Conservation (phyloP, 768 basidiomycete species). For the Tylopilus vinaceipallidus region DNA sequence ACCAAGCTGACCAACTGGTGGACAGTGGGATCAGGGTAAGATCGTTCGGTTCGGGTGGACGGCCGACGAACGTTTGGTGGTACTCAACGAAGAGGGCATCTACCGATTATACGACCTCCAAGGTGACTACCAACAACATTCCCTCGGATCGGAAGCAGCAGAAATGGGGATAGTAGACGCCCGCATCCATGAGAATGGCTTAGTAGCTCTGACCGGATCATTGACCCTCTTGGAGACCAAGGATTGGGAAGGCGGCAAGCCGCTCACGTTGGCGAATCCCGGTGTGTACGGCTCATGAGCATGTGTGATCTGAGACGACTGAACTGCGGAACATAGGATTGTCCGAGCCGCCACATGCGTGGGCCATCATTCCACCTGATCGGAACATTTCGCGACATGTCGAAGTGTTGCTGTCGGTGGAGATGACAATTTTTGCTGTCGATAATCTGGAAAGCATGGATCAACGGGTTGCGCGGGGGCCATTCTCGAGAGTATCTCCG, state of each 20-base stretch:
- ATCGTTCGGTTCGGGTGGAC: slow-evolving; percentile 86
- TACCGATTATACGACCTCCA: slow-evolving; percentile 90
- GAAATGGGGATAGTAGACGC: slow-evolving; percentile 86
- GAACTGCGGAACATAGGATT: slow-evolving; percentile 45
- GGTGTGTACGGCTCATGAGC: slow-evolving; percentile 49
- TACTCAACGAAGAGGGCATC: slow-evolving; percentile 88
- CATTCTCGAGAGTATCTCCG: slow-evolving; percentile 82
- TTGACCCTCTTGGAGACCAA: slow-evolving; percentile 81
- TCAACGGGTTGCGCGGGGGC: slow-evolving; percentile 84
- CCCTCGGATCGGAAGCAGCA: slow-evolving; percentile 76
- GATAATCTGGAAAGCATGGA: slow-evolving; percentile 90
- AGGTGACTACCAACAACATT: slow-evolving; percentile 82
- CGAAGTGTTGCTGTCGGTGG: slow-evolving; percentile 83
- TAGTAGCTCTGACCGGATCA: slow-evolving; percentile 81
- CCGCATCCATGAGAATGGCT: slow-evolving; percentile 78
- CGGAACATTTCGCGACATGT: slow-evolving; percentile 86
- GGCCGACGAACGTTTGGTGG: slow-evolving; percentile 72
- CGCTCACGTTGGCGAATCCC: slow-evolving; percentile 69
- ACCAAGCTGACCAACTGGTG: slow-evolving; percentile 15
- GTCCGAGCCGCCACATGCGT: slow-evolving; percentile 76
- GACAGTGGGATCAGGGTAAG: slow-evolving; percentile 87
- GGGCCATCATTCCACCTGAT: slow-evolving; percentile 90
- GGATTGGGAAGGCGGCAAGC: slow-evolving; percentile 80
- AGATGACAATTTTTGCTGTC: slow-evolving; percentile 75
- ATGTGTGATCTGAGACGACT: slow-evolving; percentile 5